Evolutionary conservation across 345 rosid species (phyloP), one percentile per base, ranked within the genome.

Genomic region (Citrus glauca): DNA sequence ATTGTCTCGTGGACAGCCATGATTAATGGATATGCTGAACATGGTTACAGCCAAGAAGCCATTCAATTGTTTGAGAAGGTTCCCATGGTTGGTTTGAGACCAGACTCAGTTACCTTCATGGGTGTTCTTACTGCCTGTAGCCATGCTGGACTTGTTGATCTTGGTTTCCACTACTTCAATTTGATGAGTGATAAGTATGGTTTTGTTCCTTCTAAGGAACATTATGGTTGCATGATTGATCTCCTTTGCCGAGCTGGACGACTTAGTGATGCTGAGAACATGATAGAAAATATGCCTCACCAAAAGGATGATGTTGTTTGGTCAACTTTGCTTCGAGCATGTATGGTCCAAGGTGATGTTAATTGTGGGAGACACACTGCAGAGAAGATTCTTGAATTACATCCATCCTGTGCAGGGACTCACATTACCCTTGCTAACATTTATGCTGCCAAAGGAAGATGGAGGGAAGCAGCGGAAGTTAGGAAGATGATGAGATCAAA

Each of bases 21-120:
- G 98, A 90, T 92, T 75, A 92, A 92, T 74, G 98, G 94, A 64
- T 92, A 84, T 78, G 98, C 99, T 75, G 99, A 95, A 65, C 96
- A 95, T 70, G 99, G 99, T 40, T 84, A 81, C 77, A 78, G 97
- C 83, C 68, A 76, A 48, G 91, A 93, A 84, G 98, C 94, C 45
- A 85, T 95, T 79, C 77, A 84, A 73, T 83, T 93, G 82, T 95
- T 95, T 64, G 90, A 93, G 78, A 92, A 86, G 84, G 84, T 93
- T 75, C 79, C 83, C 38, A 72, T 50, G 25, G 68, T 78, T 77
- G 88, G 94, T 69, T 72, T 91, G 82, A 89, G 80, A 80, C 99
- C 98, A 6, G 99, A 95, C 69, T 60, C 88, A 11, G 91, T 95
- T 80, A 79, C 92, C 56, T 93, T 91, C 81, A 89, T 95, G 77